phyloP scores from a whole-genome alignment of 805 yeast species.

The Yarrowia divulgata region DNA sequence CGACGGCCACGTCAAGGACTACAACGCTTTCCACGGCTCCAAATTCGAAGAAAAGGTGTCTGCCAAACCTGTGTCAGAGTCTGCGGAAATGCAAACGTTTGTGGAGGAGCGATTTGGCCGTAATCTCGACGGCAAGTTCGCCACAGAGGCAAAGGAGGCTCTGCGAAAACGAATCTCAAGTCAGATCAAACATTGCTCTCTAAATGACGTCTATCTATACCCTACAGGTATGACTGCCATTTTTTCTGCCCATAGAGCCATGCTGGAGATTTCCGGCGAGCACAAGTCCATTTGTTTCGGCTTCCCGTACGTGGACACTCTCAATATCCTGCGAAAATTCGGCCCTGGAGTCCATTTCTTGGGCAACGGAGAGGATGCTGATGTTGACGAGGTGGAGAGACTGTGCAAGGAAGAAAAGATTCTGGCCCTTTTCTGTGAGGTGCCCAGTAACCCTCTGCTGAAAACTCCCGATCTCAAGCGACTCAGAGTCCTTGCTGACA shows the following conservation, averaged over 20 bases:
- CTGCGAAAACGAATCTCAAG: slow-evolving; percentile 78
- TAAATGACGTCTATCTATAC: slow-evolving; percentile 76
- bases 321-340: slow-evolving; percentile 83
- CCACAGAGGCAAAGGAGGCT: slow-evolving; percentile 75
- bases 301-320: slow-evolving; percentile 93
- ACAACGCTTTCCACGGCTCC: slow-evolving; percentile 10
- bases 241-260: slow-evolving; percentile 71
- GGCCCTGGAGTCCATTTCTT: slow-evolving; percentile 90
- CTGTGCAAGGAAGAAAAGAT: slow-evolving; percentile 70
- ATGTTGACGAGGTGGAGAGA: slow-evolving; percentile 66
- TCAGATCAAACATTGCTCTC: slow-evolving; percentile 57
- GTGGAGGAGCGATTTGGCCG: slow-evolving; percentile 93
- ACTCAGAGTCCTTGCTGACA: slow-evolving; percentile 68
- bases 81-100: slow-evolving; percentile 63
- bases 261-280: slow-evolving; percentile 45
- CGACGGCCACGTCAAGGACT: not conserved
- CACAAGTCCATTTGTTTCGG: slow-evolving; percentile 84
- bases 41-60: slow-evolving; percentile 36
- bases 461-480: slow-evolving; percentile 79
- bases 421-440: slow-evolving; percentile 85
- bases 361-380: slow-evolving; percentile 79
- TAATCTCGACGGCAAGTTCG: slow-evolving; percentile 78
- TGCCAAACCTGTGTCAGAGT: slow-evolving; percentile 37
- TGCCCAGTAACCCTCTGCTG: slow-evolving; percentile 93
- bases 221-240: slow-evolving; percentile 95